A percentile compares a stretch with the other conserved stretches of the same genome.
These are phyloP conservation scores for Annulohypoxylon stygium DNA, from an alignment of 495 filamentous ascomycete genomes.

Conservation along the genomic window DNA sequence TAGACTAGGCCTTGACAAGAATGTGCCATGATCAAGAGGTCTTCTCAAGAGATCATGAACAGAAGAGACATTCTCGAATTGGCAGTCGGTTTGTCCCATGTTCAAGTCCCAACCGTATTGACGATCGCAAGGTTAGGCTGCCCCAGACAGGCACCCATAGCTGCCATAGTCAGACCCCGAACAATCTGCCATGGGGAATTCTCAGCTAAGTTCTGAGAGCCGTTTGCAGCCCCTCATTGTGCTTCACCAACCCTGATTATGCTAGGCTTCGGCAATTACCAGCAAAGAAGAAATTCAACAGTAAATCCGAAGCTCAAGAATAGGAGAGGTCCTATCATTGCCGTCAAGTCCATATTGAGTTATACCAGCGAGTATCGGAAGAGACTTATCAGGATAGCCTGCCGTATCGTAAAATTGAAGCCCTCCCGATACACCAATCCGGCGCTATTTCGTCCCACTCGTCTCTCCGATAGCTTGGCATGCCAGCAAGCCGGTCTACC, in stretches of 20 bases:
- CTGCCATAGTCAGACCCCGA: conserved; percentile 11
- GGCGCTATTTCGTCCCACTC: conserved; percentile 41
- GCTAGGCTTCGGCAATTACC: background rate
- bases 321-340: background rate
- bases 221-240: conserved; percentile 6
- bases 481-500: conserved; percentile 33
- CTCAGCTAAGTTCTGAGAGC: conserved; percentile 10
- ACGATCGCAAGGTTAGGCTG: background rate
- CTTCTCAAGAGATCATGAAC: conserved; percentile 16
- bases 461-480: conserved; percentile 41
- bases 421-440: conserved; percentile 22
- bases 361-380: conserved; percentile 1
- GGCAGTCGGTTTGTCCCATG: conserved; percentile 38
- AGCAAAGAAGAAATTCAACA: background rate
- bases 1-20: conserved; percentile 50
- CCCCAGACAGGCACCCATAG: background rate
- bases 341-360: background rate
- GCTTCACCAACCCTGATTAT: background rate
- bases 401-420: conserved; percentile 35
- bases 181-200: background rate
- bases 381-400: background rate
- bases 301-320: background rate
- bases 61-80: conserved; percentile 38
- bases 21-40: conserved; percentile 47
- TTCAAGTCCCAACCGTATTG: conserved; percentile 6